Conservation (phyloP, 768 basidiomycete genomes). For the Gloeopeniophorella convolvens region DNA sequence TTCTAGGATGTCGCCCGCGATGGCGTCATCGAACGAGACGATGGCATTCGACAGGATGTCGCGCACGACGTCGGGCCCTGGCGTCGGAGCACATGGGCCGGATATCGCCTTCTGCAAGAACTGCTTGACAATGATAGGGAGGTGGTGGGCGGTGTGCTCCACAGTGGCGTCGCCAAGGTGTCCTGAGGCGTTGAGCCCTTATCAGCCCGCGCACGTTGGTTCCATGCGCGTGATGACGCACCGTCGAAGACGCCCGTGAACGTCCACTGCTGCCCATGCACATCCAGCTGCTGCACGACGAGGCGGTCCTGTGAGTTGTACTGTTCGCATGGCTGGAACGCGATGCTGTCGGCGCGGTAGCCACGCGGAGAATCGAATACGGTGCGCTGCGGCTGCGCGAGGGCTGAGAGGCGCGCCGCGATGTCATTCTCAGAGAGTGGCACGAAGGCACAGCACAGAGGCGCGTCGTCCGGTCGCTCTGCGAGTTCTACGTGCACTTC, state of each 20-base stretch:
- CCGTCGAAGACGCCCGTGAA: slow-evolving; percentile 45
- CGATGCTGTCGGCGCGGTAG: slow-evolving; percentile 33
- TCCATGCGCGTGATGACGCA: slow-evolving; percentile 19
- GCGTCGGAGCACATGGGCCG: slow-evolving; percentile 18
- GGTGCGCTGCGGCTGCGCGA: slow-evolving; percentile 15
- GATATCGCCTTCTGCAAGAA: slow-evolving; percentile 32
- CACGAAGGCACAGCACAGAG: slow-evolving; percentile 15
- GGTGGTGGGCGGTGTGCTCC: slow-evolving; percentile 34
- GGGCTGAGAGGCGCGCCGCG: slow-evolving; percentile 4
- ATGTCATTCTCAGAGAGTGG: slow-evolving; percentile 15
- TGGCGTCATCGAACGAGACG: slow-evolving; percentile 36
- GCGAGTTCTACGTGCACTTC: slow-evolving; percentile 18
- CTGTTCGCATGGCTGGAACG: slow-evolving; percentile 38
- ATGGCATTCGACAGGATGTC: slow-evolving; percentile 34
- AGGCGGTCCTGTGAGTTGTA: slow-evolving; percentile 39
- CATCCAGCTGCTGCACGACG: slow-evolving; percentile 33
- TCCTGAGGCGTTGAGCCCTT: slow-evolving; percentile 26
- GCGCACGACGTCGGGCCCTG: slow-evolving; percentile 31
- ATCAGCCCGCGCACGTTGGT: not conserved
- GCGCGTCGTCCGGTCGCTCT: slow-evolving; percentile 16
- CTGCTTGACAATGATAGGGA: slow-evolving; percentile 36
- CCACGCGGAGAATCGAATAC: slow-evolving; percentile 17
- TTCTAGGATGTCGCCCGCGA: slow-evolving; percentile 38
- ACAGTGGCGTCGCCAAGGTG: slow-evolving; percentile 46
- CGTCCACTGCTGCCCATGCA: slow-evolving; percentile 35